Base-by-base conservation (phyloP, 768 basidiomycete species). In the Trametes cingulata region DNA sequence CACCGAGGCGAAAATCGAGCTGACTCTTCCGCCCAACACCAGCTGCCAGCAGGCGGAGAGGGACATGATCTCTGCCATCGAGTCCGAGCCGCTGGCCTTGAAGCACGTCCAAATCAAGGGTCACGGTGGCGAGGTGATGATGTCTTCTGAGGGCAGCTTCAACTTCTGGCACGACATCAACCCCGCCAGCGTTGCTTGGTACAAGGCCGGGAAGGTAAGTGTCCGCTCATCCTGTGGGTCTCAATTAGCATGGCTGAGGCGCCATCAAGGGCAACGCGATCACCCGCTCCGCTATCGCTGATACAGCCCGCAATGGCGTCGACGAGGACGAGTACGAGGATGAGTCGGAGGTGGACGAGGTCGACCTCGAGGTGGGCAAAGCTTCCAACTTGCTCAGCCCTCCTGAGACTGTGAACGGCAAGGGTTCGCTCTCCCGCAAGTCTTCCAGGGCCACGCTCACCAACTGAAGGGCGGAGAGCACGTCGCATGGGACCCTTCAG, bases 1-100 rank as follows among this genome's bases (percentile, higher is more conserved):
- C 41, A 39, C 40, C 14, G 58, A 52, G 29, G 42, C 49, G 10
- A 39, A 45, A 9, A 7, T 59, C n/a, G 33, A 59, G 40, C 42
- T 59, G n/a, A 10, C 49, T 17, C 27, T 52, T 5, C 58, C 51
- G 37, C 27, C 15, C 27, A n/a, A 20, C 41, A 50, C 22, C 5
- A 59, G 58, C 41, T 59, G 58, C 50, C 49, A 52, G 6, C 41
- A 59, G 29, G 51, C 51, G 25, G 58, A 59, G 50, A 22, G 35
- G 14, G 50, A 59, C 10, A 33, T 59, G 13, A 2, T 52, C 29
- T n/a, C 40, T 6, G 49, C 36, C 33, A 39, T 37, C 20, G 40
- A 46, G 14, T 41, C 10, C 12, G 17, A 52, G 41, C 15, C 27
- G 20, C n/a, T 36, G 12, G 19, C 17, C 29, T 24, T 20, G 7